Evolutionary conservation across 1,284 basidiomycete genomes (phyloP).

Genomic region (Coniophora puteana): DNA sequence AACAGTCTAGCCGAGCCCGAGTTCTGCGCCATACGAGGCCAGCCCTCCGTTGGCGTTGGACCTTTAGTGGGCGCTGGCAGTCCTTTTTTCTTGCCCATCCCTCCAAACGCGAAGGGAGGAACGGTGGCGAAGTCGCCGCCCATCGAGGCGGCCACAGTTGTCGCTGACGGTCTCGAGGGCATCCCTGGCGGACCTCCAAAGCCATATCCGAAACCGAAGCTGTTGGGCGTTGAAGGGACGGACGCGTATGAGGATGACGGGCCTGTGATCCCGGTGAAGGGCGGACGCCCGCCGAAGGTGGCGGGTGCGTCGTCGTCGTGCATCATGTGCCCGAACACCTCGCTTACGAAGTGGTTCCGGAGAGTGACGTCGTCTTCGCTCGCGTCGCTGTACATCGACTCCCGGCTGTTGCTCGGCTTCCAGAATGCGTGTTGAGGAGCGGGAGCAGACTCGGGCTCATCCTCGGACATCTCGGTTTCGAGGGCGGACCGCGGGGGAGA

Average conservation of each 20-base stretch:
- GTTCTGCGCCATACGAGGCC: conserved; percentile 26
- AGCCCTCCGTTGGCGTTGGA: conserved; percentile 30
- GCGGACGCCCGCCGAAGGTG: conserved; percentile 4
- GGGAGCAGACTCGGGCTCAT: conserved; percentile 9
- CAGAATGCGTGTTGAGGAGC: conserved; percentile 9
- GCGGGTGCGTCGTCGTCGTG: conserved; percentile 6
- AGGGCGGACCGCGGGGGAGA: conserved; percentile 9
- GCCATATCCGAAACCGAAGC: neutral
- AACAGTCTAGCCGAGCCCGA: conserved; percentile 27
- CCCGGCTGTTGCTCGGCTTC: conserved; percentile 11
- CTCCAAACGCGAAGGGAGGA: no score
- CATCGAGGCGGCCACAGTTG: conserved; percentile 21
- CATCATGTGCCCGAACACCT: conserved; percentile 17
- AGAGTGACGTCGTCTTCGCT: conserved; percentile 12
- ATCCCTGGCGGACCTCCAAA: conserved; percentile 4
- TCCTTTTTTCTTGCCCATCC: no score
- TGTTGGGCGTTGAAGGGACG: no score
- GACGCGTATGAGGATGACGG: no score
- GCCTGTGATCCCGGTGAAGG: no score
- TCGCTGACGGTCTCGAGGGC: conserved; percentile 6
- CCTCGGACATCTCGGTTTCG: conserved; percentile 12
- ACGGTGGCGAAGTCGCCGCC: conserved; percentile 16
- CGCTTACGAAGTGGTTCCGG: conserved; percentile 11
- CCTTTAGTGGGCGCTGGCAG: conserved; percentile 28
- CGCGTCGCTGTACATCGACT: conserved; percentile 14